Evolutionary conservation across 495 filamentous ascomycete species (phyloP).

Genomic region (Eremomyces bilateralis): DNA sequence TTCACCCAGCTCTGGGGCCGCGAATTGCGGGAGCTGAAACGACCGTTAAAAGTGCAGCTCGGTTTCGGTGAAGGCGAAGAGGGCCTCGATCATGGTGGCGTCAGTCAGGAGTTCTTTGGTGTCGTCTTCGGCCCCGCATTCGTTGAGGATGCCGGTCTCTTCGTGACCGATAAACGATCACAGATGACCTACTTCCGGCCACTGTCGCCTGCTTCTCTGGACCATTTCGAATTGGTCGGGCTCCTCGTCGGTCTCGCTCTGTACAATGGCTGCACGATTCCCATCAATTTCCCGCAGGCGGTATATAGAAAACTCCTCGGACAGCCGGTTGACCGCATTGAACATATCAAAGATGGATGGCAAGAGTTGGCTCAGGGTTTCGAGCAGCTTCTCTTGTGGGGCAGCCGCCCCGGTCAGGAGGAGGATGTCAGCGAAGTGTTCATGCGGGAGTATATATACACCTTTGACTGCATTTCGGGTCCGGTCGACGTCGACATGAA

Average conservation of each 20-base stretch:
- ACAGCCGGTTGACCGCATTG: slow-evolving; percentile 35
- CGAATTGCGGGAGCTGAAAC: slow-evolving; percentile 58
- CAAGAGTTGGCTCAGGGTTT: slow-evolving; percentile 54
- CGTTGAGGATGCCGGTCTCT: slow-evolving; percentile 52
- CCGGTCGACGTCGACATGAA: slow-evolving; percentile 25
- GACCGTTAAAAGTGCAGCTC: slow-evolving; percentile 72
- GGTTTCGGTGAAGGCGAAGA: slow-evolving; percentile 65
- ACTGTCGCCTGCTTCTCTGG: slow-evolving; percentile 52
- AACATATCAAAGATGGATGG: slow-evolving; percentile 77
- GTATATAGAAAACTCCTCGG: slow-evolving; percentile 67
- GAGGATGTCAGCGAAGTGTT: slow-evolving; percentile 68
- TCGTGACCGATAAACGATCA: slow-evolving; percentile 50
- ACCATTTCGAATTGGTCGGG: slow-evolving; percentile 80
- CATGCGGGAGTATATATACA: slow-evolving; percentile 64
- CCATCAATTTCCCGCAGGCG: slow-evolving; percentile 63
- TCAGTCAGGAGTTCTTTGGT: slow-evolving; percentile 89
- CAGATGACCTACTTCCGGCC: slow-evolving; percentile 77
- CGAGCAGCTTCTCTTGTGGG: slow-evolving; percentile 47
- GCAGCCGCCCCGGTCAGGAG: slow-evolving; percentile 34
- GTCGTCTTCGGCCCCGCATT: slow-evolving; percentile 57
- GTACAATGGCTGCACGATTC: slow-evolving; percentile 81
- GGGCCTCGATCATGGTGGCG: slow-evolving; percentile 80
- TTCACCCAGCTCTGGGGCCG: slow-evolving; percentile 77
- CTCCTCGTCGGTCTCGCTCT: slow-evolving; percentile 76
- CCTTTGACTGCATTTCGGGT: slow-evolving; percentile 26